Base-by-base conservation (phyloP, 768 basidiomycete genomes). In the Kockovaella imperatae region DNA sequence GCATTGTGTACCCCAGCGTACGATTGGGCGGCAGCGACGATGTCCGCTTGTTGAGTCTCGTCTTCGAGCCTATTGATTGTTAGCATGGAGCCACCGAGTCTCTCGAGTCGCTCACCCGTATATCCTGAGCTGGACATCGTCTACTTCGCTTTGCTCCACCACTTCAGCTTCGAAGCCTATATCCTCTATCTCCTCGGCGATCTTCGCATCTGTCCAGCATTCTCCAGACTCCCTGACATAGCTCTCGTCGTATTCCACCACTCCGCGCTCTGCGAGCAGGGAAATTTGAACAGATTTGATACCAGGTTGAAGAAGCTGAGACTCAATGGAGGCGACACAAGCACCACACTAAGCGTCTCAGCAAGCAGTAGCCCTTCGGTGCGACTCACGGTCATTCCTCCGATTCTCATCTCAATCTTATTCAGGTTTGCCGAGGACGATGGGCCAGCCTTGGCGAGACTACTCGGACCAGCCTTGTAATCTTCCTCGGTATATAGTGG, bases 241-340 rank as follows among this genome's bases (percentile, higher is more conserved):
- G 0, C 74, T 63, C 1, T 86, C 80, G 60, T 97, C 89, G 61
- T 84, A 99, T 68, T 93, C 89, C 55, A 99, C 75, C 38, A 87
- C 78, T 3, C 83, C 93, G 13, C 93, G 82, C 70, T 99, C 93
- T 11, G 95, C 88, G 21, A 99, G 78, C n/a, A 99, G 78, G 20
- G 91, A 91, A n/a, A 99, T 90, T 66, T 89, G 88, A 52, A 95
- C 74, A 10, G 83, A 86, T 52, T 81, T 73, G 42, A 99, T 90
- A n/a, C 95, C 95, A n/a, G 80, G 74, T 28, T 91, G 87, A 14
- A 51, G 42, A 11, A 73, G 54, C 38, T 62, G 57, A 3, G 45
- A 46, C 50, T 73, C 72, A 46, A 73, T 71, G 5, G 64, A 53
- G 2, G 70, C 67, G 10, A 73, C 72, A 51, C 72, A 73, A 17